These are phyloP conservation scores for Pythium phragmiticola DNA, from an alignment of 352 stramenopile species.

Conservation along the genomic window DNA sequence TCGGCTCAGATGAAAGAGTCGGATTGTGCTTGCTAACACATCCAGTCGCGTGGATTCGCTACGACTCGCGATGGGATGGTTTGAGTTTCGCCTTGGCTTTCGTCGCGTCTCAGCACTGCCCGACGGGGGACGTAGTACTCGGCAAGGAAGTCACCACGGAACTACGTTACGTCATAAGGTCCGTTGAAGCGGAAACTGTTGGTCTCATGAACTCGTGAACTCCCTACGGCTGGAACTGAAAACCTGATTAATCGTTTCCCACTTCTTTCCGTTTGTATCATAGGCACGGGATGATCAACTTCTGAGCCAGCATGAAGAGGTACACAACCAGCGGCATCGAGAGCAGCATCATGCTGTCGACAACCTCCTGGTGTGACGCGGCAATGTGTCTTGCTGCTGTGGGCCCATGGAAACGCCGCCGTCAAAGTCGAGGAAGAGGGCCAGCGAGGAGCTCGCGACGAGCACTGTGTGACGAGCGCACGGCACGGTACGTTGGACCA, in stretches of 20 bases:
- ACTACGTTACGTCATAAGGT: slow-evolving; percentile 7
- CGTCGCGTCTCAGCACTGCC: slow-evolving; percentile 12
- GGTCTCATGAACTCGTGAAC: background rate
- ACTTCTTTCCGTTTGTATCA: background rate
- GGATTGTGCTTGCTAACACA: slow-evolving; percentile 5
- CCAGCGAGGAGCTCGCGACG: background rate
- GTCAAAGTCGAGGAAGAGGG: slow-evolving; percentile 22
- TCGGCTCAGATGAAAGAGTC: slow-evolving; percentile 25
- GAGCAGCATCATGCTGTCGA: slow-evolving; percentile 14
- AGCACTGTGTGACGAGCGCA: slow-evolving; percentile 4
- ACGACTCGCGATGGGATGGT: background rate
- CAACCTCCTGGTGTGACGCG: slow-evolving; percentile 26
- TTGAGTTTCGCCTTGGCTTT: background rate
- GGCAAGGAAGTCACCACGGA: slow-evolving; percentile 10
- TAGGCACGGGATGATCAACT: slow-evolving; percentile 1
- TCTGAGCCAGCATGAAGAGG: slow-evolving; percentile 1
- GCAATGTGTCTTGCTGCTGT: background rate
- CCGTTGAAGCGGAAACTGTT: background rate
- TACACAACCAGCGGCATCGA: slow-evolving; percentile 1
- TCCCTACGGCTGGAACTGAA: background rate
- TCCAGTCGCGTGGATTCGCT: too few species aligned
- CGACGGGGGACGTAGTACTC: slow-evolving; percentile 14
- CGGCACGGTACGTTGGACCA: slow-evolving; percentile 4
- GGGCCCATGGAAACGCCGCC: slow-evolving; percentile 14
- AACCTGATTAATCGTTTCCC: background rate